Evolutionary conservation across 306 rosid species (phyloP), one percentile per base, ranked within the genome.

Genomic region (Cicer chorassanicum): DNA sequence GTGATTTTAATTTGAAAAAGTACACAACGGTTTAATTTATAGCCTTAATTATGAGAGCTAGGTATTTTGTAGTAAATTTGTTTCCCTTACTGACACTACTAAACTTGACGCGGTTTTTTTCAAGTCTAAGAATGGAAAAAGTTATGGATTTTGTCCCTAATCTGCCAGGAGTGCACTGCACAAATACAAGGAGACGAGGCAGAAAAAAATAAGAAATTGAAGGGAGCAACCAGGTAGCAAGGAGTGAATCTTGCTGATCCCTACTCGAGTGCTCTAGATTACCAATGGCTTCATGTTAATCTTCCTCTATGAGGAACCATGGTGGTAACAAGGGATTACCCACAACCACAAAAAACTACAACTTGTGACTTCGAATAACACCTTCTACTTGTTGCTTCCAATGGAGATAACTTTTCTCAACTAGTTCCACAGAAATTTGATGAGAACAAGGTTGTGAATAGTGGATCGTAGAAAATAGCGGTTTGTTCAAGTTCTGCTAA

Each of bases 181-280:
- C 24, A 14, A 10, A n/a, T n/a, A 14, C 46, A 62, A 38, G 16
- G 24, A 62, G 68, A 2, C 6, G 15, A 38, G 7, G 24, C 68
- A 38, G 68, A 62, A 38, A 34, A 36, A 62, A 7, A 62, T 38
- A 40, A 11, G 46, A 62, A 62, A 62, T 38, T 38, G 46, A 62
- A 62, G 24, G 19, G 24, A 38, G 24, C 7, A 56, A 10, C 63
- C 63, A 62, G 24, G 68, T 38, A 38, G 21, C 46, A 38, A 62
- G 46, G 24, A 62, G 68, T n/a, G 46, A 34, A 62, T 36, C 44
- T 61, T 62, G 68, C 19, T 38, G 13, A 40, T 62, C 24, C 68
- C 24, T 36, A 62, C 19, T 9, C 38, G 68, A 62, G 68, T 38
- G 11, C 46, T 62, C 46, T 7, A 11, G 13, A 38, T 7, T 62